Evolutionary conservation across 768 basidiomycete genomes (phyloP).

Genomic region (Kwoniella europaea): DNA sequence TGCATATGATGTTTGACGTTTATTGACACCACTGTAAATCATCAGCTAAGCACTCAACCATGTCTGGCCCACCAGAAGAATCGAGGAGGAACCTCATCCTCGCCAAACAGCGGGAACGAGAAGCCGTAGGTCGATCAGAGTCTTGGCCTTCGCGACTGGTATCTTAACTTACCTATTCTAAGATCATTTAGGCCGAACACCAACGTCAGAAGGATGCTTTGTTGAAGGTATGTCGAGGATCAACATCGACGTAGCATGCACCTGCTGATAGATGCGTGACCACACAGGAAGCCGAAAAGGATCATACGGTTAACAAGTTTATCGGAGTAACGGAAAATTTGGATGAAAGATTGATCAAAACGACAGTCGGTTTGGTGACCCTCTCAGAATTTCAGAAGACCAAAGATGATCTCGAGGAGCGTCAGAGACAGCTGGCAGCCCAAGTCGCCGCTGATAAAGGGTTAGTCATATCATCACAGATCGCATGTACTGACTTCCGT

Average conservation of each 20-base stretch:
- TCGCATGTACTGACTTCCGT: constrained; percentile 1
- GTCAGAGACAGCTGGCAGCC: constrained; percentile 86
- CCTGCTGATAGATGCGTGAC: neutral
- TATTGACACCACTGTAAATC: too few relatives aligned
- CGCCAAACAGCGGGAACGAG: constrained; percentile 72
- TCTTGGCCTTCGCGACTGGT: constrained; percentile 61
- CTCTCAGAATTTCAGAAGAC: constrained; percentile 91
- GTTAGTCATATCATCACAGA: constrained; percentile 14
- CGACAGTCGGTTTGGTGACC: constrained; percentile 86
- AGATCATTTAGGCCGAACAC: constrained; percentile 44
- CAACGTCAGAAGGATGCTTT: neutral
- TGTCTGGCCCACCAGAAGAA: constrained; percentile 40
- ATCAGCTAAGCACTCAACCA: neutral
- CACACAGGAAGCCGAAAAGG: constrained; percentile 80
- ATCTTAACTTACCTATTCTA: constrained; percentile 74
- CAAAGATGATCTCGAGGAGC: constrained; percentile 86
- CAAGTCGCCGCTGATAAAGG: constrained; percentile 62
- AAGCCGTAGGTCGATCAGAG: constrained; percentile 63
- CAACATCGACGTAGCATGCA: neutral
- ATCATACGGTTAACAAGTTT: constrained; percentile 83
- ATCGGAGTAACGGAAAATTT: constrained; percentile 92
- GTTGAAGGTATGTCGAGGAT: constrained; percentile 58
- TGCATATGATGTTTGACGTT: too few relatives aligned
- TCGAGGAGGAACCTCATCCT: constrained; percentile 61
- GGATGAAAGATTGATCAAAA: constrained; percentile 89